Percentiles rank a stretch among this genome's conserved stretches.
phyloP scores from a whole-genome alignment of 192 early-diverging fungal genomes.

The Kickxella alabastrina region DNA sequence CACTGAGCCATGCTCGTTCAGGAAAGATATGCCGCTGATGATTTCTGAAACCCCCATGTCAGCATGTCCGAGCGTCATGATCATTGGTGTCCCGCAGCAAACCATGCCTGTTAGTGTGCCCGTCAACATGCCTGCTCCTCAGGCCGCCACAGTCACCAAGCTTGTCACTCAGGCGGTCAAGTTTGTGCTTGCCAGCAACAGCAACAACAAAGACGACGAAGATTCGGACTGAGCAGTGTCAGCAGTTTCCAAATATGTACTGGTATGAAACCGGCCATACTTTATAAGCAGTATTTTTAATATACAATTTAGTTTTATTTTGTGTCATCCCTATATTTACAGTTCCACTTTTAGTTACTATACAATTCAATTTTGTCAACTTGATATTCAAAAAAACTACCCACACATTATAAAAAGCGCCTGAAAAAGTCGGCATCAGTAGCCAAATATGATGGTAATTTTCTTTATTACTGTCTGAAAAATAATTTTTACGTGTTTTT shows the following conservation, averaged over 20 bases:
- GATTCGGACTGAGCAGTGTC: background rate
- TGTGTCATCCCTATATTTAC: too few relatives aligned
- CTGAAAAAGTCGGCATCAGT: too few relatives aligned
- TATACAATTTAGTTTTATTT: background rate
- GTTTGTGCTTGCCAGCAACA: conserved; percentile 23
- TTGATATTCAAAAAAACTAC: too few relatives aligned
- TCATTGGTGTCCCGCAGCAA: conserved; percentile 31
- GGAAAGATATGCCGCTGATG: conserved; percentile 23
- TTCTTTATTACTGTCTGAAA: background rate
- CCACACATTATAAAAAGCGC: too few relatives aligned
- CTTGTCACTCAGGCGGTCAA: conserved; percentile 39
- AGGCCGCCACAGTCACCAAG: conserved; percentile 30
- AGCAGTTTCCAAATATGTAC: too few relatives aligned
- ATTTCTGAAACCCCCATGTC: conserved; percentile 6
- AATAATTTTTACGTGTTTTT: too few relatives aligned
- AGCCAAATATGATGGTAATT: background rate
- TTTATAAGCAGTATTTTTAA: background rate
- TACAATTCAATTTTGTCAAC: background rate
- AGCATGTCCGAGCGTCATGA: conserved; percentile 30
- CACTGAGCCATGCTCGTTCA: conserved; percentile 26
- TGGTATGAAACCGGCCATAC: too few relatives aligned
- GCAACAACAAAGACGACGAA: too few relatives aligned
- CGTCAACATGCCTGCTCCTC: conserved; percentile 12
- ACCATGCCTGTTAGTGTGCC: conserved; percentile 5
- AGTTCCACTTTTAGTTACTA: background rate